These are phyloP conservation scores for Pelargonium citronellum DNA, from an alignment of 441 rosid genomes.

Conservation along the genomic window DNA sequence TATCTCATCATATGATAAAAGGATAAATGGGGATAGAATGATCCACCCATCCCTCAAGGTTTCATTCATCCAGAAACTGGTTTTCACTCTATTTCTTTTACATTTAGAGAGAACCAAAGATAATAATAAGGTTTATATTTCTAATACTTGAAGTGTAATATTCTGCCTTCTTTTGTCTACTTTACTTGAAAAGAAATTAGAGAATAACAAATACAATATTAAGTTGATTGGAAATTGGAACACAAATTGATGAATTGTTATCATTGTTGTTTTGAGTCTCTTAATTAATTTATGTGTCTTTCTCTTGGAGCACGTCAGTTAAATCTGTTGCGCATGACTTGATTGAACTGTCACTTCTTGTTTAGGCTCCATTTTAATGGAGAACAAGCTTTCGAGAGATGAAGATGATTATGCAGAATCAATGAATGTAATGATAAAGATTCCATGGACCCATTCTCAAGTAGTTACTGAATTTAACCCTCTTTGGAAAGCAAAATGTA, in stretches of 20 bases:
- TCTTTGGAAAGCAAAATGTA: slow-evolving; percentile 54
- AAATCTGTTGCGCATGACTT: slow-evolving; percentile 5
- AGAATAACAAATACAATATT: not conserved
- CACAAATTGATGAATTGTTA: not conserved
- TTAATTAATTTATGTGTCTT: slow-evolving; percentile 1
- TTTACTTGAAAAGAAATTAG: not conserved
- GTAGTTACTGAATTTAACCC: slow-evolving; percentile 39
- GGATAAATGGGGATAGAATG: no score
- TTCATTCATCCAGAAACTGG: not conserved
- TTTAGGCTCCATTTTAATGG: slow-evolving; percentile 40
- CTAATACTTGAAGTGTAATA: not conserved
- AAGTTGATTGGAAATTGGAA: slow-evolving; percentile 2
- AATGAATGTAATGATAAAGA: slow-evolving; percentile 52
- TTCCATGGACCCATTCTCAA: slow-evolving; percentile 69
- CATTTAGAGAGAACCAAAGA: not conserved
- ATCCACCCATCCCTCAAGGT: not conserved
- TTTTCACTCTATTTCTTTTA: not conserved
- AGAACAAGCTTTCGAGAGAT: slow-evolving; percentile 39
- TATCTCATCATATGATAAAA: no score
- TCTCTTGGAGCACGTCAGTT: not conserved
- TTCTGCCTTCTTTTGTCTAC: slow-evolving; percentile 1
- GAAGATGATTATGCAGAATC: slow-evolving; percentile 35
- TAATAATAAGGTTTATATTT: not conserved
- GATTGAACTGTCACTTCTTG: slow-evolving; percentile 11
- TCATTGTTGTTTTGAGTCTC: not conserved